A percentile compares a stretch with the other conserved stretches of the same genome.
These are phyloP conservation scores for Cylindrodendrum hubeiense DNA, from an alignment of 2,329 filamentous ascomycete species.

Conservation along the genomic window DNA sequence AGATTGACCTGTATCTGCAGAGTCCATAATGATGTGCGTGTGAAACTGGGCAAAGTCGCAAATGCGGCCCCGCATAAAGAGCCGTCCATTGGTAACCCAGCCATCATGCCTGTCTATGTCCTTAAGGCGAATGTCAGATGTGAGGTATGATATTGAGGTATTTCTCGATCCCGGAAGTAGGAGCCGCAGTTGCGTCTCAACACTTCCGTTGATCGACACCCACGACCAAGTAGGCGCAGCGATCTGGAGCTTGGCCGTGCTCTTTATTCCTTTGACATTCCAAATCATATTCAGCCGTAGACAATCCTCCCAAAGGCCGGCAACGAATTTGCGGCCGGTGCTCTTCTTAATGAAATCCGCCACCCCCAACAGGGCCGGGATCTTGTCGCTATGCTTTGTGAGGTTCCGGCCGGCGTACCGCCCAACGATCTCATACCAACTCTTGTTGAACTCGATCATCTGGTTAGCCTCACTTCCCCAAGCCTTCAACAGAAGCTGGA, in stretches of 20 bases:
- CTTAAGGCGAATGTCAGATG: background rate
- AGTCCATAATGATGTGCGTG: background rate
- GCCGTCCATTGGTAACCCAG: background rate
- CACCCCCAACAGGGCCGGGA: background rate
- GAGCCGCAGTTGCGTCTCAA: background rate
- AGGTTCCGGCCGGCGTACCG: background rate
- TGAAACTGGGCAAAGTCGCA: background rate
- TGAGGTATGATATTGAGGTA: no score
- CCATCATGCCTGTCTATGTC: background rate
- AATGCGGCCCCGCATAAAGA: background rate
- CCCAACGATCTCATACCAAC: conserved; percentile 5
- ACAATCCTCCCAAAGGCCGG: background rate
- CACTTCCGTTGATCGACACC: background rate
- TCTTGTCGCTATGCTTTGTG: background rate
- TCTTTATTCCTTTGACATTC: background rate
- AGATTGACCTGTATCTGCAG: background rate
- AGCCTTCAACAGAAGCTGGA: background rate
- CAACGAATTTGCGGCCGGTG: background rate
- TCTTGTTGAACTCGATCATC: background rate
- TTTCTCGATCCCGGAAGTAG: background rate
- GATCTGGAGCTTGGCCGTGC: no score
- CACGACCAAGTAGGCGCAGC: conserved; percentile 1
- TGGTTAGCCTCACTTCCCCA: background rate
- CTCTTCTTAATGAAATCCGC: background rate
- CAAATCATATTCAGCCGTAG: background rate